A percentile compares a stretch with the other conserved stretches of the same genome.
phyloP scores from a whole-genome alignment of 257 asterid species.

The Asclepias syriaca region DNA sequence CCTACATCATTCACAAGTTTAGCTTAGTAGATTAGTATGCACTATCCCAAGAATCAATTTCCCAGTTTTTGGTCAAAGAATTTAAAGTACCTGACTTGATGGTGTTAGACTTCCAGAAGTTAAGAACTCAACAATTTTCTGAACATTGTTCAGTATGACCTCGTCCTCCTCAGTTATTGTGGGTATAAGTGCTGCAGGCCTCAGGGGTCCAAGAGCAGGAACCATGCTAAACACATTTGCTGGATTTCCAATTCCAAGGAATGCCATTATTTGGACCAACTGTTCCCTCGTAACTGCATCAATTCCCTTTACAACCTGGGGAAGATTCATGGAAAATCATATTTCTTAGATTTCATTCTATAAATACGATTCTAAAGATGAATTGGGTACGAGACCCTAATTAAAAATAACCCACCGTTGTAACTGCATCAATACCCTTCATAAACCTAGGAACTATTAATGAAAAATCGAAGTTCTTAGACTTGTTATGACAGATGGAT shows the following conservation, averaged over 20 bases:
- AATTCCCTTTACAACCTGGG: constrained; percentile 95
- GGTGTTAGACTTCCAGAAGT: constrained; percentile 63
- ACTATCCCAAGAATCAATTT: background rate
- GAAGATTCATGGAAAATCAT: constrained; percentile 14
- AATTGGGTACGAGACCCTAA: background rate
- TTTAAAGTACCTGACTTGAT: constrained; percentile 52
- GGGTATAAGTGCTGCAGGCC: constrained; percentile 87
- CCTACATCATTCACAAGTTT: background rate
- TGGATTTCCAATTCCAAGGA: constrained; percentile 63
- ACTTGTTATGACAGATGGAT: too few relatives aligned
- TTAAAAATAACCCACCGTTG: too few relatives aligned
- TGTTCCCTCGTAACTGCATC: constrained; percentile 95
- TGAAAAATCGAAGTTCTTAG: too few relatives aligned
- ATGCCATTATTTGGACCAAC: constrained; percentile 66
- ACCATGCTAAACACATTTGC: constrained; percentile 78
- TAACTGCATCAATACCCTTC: too few relatives aligned
- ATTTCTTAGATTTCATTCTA: constrained; percentile 14
- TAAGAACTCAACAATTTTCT: constrained; percentile 65
- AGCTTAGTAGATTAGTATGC: background rate
- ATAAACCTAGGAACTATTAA: too few relatives aligned
- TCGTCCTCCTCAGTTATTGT: constrained; percentile 82
- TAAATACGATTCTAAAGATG: background rate
- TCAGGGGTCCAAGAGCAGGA: constrained; percentile 74
- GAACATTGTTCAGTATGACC: constrained; percentile 82
- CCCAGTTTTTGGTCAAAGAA: background rate